These are phyloP conservation scores for Chlorophyllum brunneum DNA, from an alignment of 768 basidiomycete genomes.

Conservation along the genomic window DNA sequence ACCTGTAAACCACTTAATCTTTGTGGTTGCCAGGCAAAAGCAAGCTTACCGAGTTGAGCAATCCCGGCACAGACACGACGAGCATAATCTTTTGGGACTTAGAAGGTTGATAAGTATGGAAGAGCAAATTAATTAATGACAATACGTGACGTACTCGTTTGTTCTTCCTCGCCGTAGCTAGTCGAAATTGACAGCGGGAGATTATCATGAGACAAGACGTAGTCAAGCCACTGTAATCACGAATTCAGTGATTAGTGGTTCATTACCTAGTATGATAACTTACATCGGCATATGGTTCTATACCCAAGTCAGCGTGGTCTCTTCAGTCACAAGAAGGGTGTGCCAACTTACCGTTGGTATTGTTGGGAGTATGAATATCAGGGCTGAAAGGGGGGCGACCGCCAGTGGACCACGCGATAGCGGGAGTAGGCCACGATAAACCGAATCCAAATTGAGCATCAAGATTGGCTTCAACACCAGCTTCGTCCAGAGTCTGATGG, in stretches of 20 bases:
- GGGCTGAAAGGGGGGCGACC: conserved; percentile 59
- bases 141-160: conserved; percentile 45
- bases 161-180: conserved; percentile 71
- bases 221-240: conserved; percentile 48
- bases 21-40: not conserved
- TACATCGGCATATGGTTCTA: conserved; percentile 21
- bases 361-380: conserved; percentile 33
- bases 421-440: conserved; percentile 55
- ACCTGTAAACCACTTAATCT: conserved; percentile 29
- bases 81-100: conserved; percentile 58
- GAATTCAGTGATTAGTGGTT: not conserved
- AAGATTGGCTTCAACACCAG: conserved; percentile 64
- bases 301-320: not conserved
- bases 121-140: not conserved
- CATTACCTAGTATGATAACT: not conserved
- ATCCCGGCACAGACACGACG: conserved; percentile 55
- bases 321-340: not conserved
- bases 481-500: conserved; percentile 45
- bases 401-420: conserved; percentile 57
- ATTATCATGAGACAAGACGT: conserved; percentile 40
- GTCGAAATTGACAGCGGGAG: conserved; percentile 64
- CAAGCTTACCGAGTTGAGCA: conserved; percentile 54
- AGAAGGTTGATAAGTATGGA: not conserved
- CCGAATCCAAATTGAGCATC: conserved; percentile 70
- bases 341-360: conserved; percentile 32